phyloP scores from a whole-genome alignment of 139 green algal genomes.

The Astrephomene gubernaculifera region DNA sequence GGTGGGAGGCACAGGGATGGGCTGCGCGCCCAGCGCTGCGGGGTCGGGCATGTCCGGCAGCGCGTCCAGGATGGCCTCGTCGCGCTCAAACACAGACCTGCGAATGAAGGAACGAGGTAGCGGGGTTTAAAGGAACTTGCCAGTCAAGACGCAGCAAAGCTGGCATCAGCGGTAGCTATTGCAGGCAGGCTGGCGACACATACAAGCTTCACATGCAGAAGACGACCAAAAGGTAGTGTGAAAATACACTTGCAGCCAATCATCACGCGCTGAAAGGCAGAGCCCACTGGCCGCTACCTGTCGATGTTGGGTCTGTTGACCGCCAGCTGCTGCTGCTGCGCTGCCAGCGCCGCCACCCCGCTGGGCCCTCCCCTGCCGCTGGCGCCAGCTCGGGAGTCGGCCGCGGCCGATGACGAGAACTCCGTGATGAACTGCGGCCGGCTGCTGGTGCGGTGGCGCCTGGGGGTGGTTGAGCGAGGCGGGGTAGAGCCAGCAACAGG shows the following conservation, averaged over 20 bases:
- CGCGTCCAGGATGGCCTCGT: slow-evolving; percentile 60
- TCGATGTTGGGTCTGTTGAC: slow-evolving; percentile 29
- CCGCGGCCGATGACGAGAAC: slow-evolving; percentile 35
- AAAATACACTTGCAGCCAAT: no score
- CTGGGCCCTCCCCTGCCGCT: neutral
- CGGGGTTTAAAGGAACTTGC: no score
- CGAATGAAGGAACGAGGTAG: no score
- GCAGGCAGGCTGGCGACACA: no score
- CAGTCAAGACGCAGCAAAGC: no score
- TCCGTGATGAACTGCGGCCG: slow-evolving; percentile 61
- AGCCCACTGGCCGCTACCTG: no score
- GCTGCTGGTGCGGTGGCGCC: neutral
- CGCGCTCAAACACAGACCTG: slow-evolving; percentile 38
- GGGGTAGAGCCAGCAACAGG: neutral
- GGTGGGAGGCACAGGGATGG: slow-evolving; percentile 42
- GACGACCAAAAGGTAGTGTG: no score
- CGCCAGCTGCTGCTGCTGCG: slow-evolving; percentile 31
- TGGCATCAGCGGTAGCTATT: no score
- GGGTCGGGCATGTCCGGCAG: slow-evolving; percentile 65
- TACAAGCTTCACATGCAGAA: no score
- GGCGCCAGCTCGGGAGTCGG: neutral
- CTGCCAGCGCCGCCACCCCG: neutral
- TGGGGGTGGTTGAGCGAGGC: no score
- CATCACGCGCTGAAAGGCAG: no score
- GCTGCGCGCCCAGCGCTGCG: slow-evolving; percentile 46